Percentiles rank a stretch among this genome's conserved stretches.
Evolutionary conservation across 495 filamentous ascomycete species (phyloP).

Genomic region (Glonium stellatum): DNA sequence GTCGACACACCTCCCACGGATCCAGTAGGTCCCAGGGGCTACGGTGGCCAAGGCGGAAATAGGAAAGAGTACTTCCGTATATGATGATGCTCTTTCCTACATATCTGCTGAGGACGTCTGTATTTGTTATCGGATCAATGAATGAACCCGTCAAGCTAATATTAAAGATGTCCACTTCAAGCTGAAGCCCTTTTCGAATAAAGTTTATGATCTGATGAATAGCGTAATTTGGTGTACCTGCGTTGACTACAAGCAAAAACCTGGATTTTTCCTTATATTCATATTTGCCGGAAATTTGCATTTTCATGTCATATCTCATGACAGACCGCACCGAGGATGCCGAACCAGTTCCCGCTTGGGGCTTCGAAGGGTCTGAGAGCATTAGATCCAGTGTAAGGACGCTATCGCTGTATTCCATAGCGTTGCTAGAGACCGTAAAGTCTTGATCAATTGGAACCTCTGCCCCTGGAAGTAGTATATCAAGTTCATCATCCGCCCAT

Average conservation of each 20-base stretch:
- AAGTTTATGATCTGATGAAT: slow-evolving; percentile 22
- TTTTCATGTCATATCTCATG: slow-evolving; percentile 11
- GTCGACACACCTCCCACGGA: slow-evolving; percentile 10
- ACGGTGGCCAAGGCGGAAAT: slow-evolving; percentile 8
- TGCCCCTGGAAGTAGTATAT: slow-evolving; percentile 8
- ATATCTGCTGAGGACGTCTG: slow-evolving; percentile 12
- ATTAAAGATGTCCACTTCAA: slow-evolving; percentile 13
- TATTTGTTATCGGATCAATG: slow-evolving; percentile 5
- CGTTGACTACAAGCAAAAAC: slow-evolving; percentile 20
- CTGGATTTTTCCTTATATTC: slow-evolving; percentile 3
- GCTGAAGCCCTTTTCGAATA: slow-evolving; percentile 8
- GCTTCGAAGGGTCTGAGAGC: slow-evolving; percentile 11
- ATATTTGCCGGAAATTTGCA: slow-evolving; percentile 17
- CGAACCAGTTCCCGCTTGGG: not conserved
- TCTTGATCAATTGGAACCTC: slow-evolving; percentile 17
- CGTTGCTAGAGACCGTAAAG: slow-evolving; percentile 8
- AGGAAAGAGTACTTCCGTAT: slow-evolving; percentile 10
- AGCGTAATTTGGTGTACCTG: slow-evolving; percentile 16
- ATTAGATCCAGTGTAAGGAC: slow-evolving; percentile 16
- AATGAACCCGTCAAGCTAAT: slow-evolving; percentile 12
- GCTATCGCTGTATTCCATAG: slow-evolving; percentile 19
- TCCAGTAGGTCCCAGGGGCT: slow-evolving; percentile 17
- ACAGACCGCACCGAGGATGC: slow-evolving; percentile 8
- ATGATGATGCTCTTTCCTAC: slow-evolving; percentile 20
- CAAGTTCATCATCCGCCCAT: slow-evolving; percentile 10